Evolutionary conservation across 2,329 filamentous ascomycete species (phyloP), one percentile per base, ranked within the genome.

Genomic region (Aspergillus oerlinghausenensis): DNA sequence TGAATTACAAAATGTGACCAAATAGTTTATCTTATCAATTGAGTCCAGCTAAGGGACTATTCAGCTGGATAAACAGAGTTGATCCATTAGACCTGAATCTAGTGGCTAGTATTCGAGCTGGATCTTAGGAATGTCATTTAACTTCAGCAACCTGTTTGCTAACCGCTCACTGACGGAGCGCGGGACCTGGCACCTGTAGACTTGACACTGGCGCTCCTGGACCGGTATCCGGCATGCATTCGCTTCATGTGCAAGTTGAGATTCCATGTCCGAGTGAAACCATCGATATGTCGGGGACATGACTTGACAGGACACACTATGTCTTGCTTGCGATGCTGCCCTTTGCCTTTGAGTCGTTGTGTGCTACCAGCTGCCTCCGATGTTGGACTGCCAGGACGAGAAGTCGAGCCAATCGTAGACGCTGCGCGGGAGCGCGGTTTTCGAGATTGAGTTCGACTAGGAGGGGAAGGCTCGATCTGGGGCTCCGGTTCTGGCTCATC

Each of bases 191-290:
- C 40, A 9, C 10, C 28, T 14, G 50, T 29, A 21, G 50, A 47
- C 11, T 48, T 56, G 17, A 32, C 19, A n/a, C 51, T 54, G 21
- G 38, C 50, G 9, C 47, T 56, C 23, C 29, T 53, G 4, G 47
- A 48, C 38, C 43, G 58, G 51, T 67, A 65, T 3, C 58, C 55
- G 14, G 65, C 64, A 60, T 75, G 73, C 49, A 69, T 63, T 8
- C 60, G 67, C 56, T 69, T 68, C 54, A 75, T 49, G 60, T 75
- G 73, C 29, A 69, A 60, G 55, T 73, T 72, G 23, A 74, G 61
- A 59, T 75, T 75, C 72, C 73, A 74, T 14, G 53, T 64, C 14
- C 73, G 67, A 1, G 71, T 68, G 54, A 75, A 75, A 0, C 71
- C 73, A 28, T 72, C 57, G 5, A 10, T 51, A 58, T 67, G 67